phyloP scores from a whole-genome alignment of 2,329 filamentous ascomycete species.

The Claviceps humidiphila region DNA sequence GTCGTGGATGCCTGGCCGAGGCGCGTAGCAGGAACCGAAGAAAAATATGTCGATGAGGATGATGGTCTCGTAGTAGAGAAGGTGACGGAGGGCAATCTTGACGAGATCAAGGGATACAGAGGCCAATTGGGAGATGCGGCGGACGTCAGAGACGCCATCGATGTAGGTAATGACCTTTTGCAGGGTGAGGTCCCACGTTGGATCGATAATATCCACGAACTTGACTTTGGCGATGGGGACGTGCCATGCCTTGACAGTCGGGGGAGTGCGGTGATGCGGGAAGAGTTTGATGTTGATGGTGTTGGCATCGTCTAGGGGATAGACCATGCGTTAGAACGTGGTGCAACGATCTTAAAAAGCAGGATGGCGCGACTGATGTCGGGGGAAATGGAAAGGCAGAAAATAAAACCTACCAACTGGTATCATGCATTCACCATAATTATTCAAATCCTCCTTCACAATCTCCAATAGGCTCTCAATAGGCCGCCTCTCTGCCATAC shows the following conservation, averaged over 20 bases:
- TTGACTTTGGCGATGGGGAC: slow-evolving; percentile 69
- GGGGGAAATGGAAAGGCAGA: background rate
- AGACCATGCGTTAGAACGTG: background rate
- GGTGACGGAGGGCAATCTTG: slow-evolving; percentile 72
- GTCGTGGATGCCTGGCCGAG: slow-evolving; percentile 59
- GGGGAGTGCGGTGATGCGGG: slow-evolving; percentile 64
- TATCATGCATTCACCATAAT: slow-evolving; percentile 97
- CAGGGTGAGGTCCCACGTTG: slow-evolving; percentile 64
- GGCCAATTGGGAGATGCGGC: slow-evolving; percentile 71
- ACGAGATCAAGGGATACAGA: slow-evolving; percentile 80
- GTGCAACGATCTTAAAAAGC: background rate
- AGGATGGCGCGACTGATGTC: background rate
- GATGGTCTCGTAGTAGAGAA: slow-evolving; percentile 86
- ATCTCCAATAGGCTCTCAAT: slow-evolving; percentile 79
- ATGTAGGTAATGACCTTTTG: slow-evolving; percentile 72
- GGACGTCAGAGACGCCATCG: slow-evolving; percentile 81
- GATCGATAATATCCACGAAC: slow-evolving; percentile 48
- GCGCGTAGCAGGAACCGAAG: slow-evolving; percentile 82
- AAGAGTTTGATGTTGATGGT: slow-evolving; percentile 96
- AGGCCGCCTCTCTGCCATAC: slow-evolving; percentile 35
- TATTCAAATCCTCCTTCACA: slow-evolving; percentile 77
- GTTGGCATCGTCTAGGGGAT: slow-evolving; percentile 66
- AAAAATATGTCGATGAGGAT: slow-evolving; percentile 90
- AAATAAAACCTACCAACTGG: slow-evolving; percentile 58
- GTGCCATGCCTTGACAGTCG: slow-evolving; percentile 73